These are phyloP conservation scores for Aspergillus nomiae DNA, from an alignment of 2,329 filamentous ascomycete genomes.

Conservation along the genomic window DNA sequence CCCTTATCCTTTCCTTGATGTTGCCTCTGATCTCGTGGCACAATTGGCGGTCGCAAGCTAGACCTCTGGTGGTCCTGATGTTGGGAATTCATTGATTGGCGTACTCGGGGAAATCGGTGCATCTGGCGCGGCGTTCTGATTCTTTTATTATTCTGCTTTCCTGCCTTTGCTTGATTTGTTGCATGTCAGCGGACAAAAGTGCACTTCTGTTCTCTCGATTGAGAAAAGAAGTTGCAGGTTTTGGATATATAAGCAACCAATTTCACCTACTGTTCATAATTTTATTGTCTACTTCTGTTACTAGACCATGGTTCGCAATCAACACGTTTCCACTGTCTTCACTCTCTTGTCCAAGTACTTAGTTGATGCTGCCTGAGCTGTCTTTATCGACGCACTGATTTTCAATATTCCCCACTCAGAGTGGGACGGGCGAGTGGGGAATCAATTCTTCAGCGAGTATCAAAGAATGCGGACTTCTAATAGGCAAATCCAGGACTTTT, in stretches of 20 bases:
- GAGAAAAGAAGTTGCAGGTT: not conserved
- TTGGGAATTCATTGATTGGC: not conserved
- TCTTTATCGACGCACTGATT: not conserved
- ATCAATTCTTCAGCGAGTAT: not conserved
- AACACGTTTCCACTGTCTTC: not conserved
- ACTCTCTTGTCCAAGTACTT: not conserved
- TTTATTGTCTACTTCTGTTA: not conserved
- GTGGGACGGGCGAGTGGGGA: not conserved
- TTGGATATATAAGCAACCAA: not conserved
- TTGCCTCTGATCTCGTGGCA: slow-evolving; percentile 88
- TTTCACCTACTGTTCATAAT: slow-evolving; percentile 1
- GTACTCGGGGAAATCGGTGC: not conserved
- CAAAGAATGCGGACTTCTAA: not conserved
- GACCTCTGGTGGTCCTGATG: slow-evolving; percentile 1
- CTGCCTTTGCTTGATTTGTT: not conserved
- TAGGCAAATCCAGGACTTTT: not conserved
- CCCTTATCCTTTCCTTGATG: slow-evolving; percentile 93
- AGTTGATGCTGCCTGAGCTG: not conserved
- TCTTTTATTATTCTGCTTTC: not conserved
- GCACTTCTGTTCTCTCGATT: not conserved
- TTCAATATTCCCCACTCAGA: not conserved
- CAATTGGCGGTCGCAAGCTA: slow-evolving; percentile 81
- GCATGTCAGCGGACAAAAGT: slow-evolving; percentile 4
- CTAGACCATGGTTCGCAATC: not conserved
- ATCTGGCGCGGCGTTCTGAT: not conserved